Percentiles rank a stretch among this genome's conserved stretches.
Evolutionary conservation across 2,329 filamentous ascomycete species (phyloP).

Genomic region (Pseudocercospora fuligena): DNA sequence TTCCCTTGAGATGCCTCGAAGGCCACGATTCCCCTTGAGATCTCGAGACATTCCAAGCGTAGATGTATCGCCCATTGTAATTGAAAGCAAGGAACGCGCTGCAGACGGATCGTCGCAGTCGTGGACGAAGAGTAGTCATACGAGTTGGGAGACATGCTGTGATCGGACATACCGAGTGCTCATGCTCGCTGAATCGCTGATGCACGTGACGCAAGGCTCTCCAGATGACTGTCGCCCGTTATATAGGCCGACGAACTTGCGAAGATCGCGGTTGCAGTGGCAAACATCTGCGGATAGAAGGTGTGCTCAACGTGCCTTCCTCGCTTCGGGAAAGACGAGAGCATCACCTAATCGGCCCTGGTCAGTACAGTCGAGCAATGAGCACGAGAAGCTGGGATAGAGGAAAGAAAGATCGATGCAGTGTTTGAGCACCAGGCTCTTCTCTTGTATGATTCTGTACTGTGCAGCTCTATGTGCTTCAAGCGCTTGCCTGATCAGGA

Average conservation of each 20-base stretch:
- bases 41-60: not conserved
- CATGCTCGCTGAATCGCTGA: not conserved
- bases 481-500: not conserved
- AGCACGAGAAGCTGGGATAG: not conserved
- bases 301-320: not conserved
- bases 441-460: conserved; percentile 2
- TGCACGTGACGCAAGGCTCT: not conserved
- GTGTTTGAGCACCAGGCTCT: conserved; percentile 5
- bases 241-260: not conserved
- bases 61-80: not conserved
- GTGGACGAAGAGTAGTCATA: not conserved
- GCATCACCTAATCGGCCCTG: not conserved
- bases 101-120: not conserved
- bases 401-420: not conserved
- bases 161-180: not conserved
- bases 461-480: conserved; percentile 3
- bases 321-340: not conserved
- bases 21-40: not conserved
- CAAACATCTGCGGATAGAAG: not conserved
- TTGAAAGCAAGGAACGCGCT: not conserved
- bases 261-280: not conserved
- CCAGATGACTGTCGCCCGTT: not conserved
- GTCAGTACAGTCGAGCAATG: not conserved
- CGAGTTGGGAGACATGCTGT: not conserved
- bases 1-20: too few relatives aligned